Conservation (phyloP, 2,329 filamentous ascomycete species). For the Chaetomium globosum region DNA sequence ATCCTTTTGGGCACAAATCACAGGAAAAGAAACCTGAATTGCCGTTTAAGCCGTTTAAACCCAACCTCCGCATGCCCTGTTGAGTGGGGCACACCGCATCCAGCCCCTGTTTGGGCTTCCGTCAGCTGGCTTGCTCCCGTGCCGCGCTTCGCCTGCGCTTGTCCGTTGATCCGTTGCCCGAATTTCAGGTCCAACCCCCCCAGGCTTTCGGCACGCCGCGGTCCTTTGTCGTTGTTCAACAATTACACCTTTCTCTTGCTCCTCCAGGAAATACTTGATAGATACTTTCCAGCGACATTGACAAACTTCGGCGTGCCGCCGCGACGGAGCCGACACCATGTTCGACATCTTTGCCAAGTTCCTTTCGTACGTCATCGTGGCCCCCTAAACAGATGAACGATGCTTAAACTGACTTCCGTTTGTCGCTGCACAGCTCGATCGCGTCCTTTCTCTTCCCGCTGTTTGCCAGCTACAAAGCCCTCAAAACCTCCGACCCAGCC, state of each 20-base stretch:
- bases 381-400: slow-evolving; percentile 30
- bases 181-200: neutral
- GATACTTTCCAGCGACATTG: neutral
- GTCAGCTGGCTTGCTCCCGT: slow-evolving; percentile 24
- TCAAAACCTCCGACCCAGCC: slow-evolving; percentile 86
- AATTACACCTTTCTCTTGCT: neutral
- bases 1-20: neutral
- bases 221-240: neutral
- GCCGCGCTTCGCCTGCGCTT: slow-evolving; percentile 6
- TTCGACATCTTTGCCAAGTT: slow-evolving; percentile 78
- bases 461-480: slow-evolving; percentile 96
- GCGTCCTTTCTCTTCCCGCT: slow-evolving; percentile 91
- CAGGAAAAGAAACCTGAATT: neutral
- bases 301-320: neutral
- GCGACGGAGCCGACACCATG: slow-evolving; percentile 46
- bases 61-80: neutral
- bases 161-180: neutral
- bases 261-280: neutral
- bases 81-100: slow-evolving; percentile 17
- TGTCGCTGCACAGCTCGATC: slow-evolving; percentile 62
- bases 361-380: slow-evolving; percentile 64
- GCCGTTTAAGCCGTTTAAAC: neutral
- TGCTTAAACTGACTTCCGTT: slow-evolving; percentile 20
- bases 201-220: neutral
- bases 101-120: slow-evolving; percentile 5